Conservation (phyloP, 768 basidiomycete species). For the Termitomyces sp. region DNA sequence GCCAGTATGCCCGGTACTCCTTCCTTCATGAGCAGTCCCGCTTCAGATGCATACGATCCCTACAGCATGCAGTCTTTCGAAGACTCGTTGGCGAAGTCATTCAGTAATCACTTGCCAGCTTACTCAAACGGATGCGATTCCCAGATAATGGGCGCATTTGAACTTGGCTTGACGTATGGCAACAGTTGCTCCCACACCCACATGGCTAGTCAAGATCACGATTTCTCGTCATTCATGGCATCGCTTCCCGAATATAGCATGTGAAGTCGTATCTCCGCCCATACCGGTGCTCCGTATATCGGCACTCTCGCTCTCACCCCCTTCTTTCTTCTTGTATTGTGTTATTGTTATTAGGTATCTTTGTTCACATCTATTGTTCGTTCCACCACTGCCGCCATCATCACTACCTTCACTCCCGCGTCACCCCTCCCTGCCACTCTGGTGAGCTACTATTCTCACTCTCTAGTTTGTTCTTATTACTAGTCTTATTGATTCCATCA, state of each 20-base stretch:
- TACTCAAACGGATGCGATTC: constrained; percentile 15
- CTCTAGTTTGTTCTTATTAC: constrained; percentile 9
- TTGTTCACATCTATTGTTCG: neutral
- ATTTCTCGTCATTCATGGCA: constrained; percentile 33
- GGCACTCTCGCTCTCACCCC: neutral
- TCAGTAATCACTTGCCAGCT: constrained; percentile 18
- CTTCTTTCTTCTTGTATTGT: constrained; percentile 6
- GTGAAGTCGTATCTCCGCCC: constrained; percentile 12
- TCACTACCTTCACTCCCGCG: constrained; percentile 1
- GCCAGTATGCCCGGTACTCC: constrained; percentile 38
- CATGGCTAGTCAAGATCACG: constrained; percentile 23
- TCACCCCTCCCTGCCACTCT: neutral
- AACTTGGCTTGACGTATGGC: constrained; percentile 15
- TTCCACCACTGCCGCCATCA: neutral
- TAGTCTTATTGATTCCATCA: constrained; percentile 1
- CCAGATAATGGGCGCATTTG: constrained; percentile 13
- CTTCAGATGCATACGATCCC: constrained; percentile 22
- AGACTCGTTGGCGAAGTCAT: constrained; percentile 23
- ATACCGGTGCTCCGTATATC: neutral
- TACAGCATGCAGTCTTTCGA: constrained; percentile 27
- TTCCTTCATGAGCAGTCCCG: constrained; percentile 24
- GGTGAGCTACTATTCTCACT: constrained; percentile 11
- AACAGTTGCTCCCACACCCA: constrained; percentile 15
- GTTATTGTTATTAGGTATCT: neutral
- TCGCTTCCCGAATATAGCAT: constrained; percentile 27